phyloP scores from a whole-genome alignment of 2,329 filamentous ascomycete genomes.

The Neofusicoccum kwambonambiense region DNA sequence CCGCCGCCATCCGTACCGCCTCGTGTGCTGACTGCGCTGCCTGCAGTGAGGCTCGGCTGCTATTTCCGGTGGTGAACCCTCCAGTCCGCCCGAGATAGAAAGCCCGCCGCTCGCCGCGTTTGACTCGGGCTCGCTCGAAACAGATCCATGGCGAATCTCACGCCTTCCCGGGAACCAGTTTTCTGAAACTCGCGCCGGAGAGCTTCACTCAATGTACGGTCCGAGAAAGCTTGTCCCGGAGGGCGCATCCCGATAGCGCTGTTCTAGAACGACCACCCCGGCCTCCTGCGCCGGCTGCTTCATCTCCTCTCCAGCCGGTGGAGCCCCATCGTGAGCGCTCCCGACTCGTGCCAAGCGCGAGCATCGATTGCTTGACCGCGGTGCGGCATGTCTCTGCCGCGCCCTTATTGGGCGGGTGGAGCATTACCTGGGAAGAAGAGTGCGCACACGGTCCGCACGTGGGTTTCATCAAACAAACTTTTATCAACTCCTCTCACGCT shows the following conservation, averaged over 20 bases:
- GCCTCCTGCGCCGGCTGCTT: constrained; percentile 1
- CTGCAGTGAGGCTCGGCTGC: background rate
- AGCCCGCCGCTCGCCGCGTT: background rate
- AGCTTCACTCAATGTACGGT: background rate
- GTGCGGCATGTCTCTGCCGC: background rate
- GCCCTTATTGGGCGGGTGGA: background rate
- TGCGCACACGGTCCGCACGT: background rate
- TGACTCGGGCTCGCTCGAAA: background rate
- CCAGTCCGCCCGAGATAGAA: background rate
- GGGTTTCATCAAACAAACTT: background rate
- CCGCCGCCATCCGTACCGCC: background rate
- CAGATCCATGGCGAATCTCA: background rate
- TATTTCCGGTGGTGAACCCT: too few species aligned
- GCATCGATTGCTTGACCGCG: background rate
- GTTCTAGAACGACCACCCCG: constrained; percentile 12
- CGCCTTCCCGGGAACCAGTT: constrained; percentile 4
- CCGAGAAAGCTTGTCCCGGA: constrained; percentile 4
- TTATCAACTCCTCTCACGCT: background rate
- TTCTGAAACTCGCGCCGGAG: constrained; percentile 11
- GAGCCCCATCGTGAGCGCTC: background rate
- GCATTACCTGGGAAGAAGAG: background rate
- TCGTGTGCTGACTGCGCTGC: background rate
- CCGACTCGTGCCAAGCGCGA: background rate
- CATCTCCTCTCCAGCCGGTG: background rate
- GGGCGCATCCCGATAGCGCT: background rate